Percentiles rank a stretch among this genome's conserved stretches.
phyloP scores from a whole-genome alignment of 2,329 filamentous ascomycete species.

The Fusarium secorum region DNA sequence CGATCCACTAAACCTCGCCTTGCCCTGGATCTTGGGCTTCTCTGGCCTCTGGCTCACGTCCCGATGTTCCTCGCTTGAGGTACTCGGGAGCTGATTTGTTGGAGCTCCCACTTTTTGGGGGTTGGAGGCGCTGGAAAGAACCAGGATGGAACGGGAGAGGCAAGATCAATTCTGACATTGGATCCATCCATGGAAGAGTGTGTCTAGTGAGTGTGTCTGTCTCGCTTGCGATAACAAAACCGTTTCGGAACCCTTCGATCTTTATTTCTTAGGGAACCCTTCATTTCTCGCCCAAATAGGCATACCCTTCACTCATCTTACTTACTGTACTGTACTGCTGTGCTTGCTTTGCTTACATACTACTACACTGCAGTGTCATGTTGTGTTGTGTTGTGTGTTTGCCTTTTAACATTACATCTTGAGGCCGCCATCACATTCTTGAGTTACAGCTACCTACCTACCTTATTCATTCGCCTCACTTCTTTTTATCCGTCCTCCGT shows the following conservation, averaged over 20 bases:
- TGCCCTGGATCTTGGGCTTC: constrained; percentile 15
- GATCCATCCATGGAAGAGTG: background rate
- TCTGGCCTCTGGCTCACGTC: constrained; percentile 18
- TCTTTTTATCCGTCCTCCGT: background rate
- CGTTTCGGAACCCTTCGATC: constrained; percentile 27
- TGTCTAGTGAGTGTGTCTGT: background rate
- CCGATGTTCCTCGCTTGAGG: constrained; percentile 22
- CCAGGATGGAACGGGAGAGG: constrained; percentile 13
- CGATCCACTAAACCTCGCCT: constrained; percentile 20
- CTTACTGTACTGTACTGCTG: background rate
- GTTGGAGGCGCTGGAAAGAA: constrained; percentile 21
- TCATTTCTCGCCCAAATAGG: constrained; percentile 3
- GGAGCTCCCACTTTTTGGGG: constrained; percentile 29
- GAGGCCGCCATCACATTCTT: constrained; percentile 15
- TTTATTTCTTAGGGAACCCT: constrained; percentile 22
- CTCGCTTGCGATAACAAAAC: constrained; percentile 33
- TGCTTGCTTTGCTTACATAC: background rate
- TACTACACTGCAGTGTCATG: background rate
- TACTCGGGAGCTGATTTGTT: constrained; percentile 13
- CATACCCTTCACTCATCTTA: constrained; percentile 1
- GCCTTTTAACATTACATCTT: constrained; percentile 1
- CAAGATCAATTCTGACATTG: constrained; percentile 26
- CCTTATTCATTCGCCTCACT: background rate
- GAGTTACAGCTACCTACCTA: constrained; percentile 14
- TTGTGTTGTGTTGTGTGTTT: background rate